Base-by-base conservation (phyloP, 345 rosid species). In the Eucalyptus cloeziana region DNA sequence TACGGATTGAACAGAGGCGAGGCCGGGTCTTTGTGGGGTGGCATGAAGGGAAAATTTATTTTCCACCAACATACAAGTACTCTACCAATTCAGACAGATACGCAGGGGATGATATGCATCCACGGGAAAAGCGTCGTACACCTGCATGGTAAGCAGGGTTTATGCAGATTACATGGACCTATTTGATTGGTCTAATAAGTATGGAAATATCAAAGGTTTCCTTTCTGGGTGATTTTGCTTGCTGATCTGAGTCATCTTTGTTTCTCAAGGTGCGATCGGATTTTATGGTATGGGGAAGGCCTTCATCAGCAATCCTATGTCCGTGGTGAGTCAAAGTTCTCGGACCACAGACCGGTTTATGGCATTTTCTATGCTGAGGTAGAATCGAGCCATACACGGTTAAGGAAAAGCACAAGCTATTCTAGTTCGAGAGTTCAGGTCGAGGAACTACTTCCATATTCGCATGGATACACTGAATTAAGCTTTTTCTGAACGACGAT, bases 11-110 rank as follows among this genome's bases (percentile, higher is more conserved):
- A 96, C 99, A 98, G 92, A 95, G 94, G 86, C 94, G 93, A 62
- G 96, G 99, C 25, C 96, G 96, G 86, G 99, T 93, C 88, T 98
- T 98, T 92, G 94, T 92, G 88, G 99, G 96, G 64, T 98, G 99
- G 99, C 91, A 94, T 86, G 99, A 98, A 93, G 99, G 99, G 79
- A 97, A 95, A 91, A 98, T 98, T 49, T 98, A 95, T 92, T 98
- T 98, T 92, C 99, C 99, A 64, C 99, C 99, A 49, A 98, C 99
- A 3, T 98, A 98, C 94, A 98, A 98, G 92, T 98, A 98, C 91
- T 96, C 98, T n/a, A 95, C 94, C 71, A 96, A 98, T 93, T 98
- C 99, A 9, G 99, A 98, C 93, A 94, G 99, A 93, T 98, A 98
- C 88, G 94, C 99, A 27, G 99, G 99, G 87, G 95, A 89, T 81